Evolutionary conservation across 1,284 basidiomycete genomes (phyloP), one percentile per base, ranked within the genome.

Genomic region (Cryptococcus depauperatus): DNA sequence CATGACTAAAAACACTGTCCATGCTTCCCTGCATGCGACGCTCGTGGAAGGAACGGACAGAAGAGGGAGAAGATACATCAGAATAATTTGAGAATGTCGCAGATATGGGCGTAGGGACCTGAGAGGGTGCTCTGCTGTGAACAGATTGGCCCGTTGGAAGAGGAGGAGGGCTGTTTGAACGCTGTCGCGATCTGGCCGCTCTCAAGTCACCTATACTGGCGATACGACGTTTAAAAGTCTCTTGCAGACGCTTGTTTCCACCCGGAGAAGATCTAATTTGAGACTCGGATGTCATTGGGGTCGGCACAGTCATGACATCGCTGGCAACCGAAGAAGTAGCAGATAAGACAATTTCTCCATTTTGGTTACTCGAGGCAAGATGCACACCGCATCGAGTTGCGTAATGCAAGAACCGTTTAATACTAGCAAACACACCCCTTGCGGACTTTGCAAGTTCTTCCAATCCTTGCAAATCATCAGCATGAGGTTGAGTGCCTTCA

Each of bases 301-400:
- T 22, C 13, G 35, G 23, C 18, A 37, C 35, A 5, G 7, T 21
- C 18, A 22, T 22, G 21, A 37, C 23, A 18, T 37, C 35, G 25
- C 23, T 22, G 7, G 41, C 32, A 16, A 35, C 10, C 25, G 18
- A 30, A 25, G 23, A 19, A 18, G 28, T 28, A 21, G 21, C 25
- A 34, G 37, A n/a, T 29, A 6, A n/a, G 34, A 41, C 21, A n/a
- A 40, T 46, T 79, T 76, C 0, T 82, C 83, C n/a, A 14, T 47
- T 40, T n/a, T 19, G 19, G 5, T 11, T 27, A 3, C 21, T 37
- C 11, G 26, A 14, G 8, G 19, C 23, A 22, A 41, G 74, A 41
- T 82, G 76, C 16, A 92, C 72, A 11, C 86, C 89, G 62, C 81
- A 87, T 50, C 87, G 83, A 30, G 82, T 77, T 7, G 85, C 85